Conservation (phyloP, 192 early-diverging fungal genomes). For the Backusella psychrophila region DNA sequence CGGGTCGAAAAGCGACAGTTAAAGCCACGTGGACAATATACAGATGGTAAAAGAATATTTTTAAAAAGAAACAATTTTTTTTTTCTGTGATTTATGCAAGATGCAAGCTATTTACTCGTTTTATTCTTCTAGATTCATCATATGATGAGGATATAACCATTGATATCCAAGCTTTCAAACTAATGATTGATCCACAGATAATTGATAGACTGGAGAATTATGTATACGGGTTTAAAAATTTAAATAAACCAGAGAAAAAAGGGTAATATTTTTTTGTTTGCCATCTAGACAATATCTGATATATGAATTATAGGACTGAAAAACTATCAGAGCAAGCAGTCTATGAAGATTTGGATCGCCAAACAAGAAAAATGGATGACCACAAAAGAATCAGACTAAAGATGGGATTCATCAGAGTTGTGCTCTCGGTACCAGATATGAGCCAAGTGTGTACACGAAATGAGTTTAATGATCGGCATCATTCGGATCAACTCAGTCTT, state of each 20-base stretch:
- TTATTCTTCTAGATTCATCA: background rate
- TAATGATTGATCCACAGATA: slow-evolving; percentile 44
- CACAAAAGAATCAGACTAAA: background rate
- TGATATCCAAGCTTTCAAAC: slow-evolving; percentile 44
- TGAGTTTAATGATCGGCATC: slow-evolving; percentile 19
- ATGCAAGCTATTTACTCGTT: background rate
- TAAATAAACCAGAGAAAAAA: background rate
- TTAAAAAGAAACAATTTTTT: background rate
- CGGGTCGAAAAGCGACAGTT: slow-evolving; percentile 19
- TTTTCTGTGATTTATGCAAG: too few species aligned
- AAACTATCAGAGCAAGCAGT: background rate
- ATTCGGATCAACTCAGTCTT: slow-evolving; percentile 23
- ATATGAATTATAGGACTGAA: background rate
- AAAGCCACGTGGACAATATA: background rate
- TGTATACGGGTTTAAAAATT: slow-evolving; percentile 25
- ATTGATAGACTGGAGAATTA: slow-evolving; percentile 44
- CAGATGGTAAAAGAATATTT: background rate
- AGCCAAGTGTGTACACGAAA: slow-evolving; percentile 19
- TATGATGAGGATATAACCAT: slow-evolving; percentile 36
- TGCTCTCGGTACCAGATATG: slow-evolving; percentile 36
- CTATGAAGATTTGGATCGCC: background rate
- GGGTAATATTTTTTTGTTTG: background rate
- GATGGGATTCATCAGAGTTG: slow-evolving; percentile 24
- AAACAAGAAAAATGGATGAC: background rate
- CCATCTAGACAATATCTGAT: background rate